Conservation (phyloP, 2,329 filamentous ascomycete species). For the Calonectria hawksworthii region DNA sequence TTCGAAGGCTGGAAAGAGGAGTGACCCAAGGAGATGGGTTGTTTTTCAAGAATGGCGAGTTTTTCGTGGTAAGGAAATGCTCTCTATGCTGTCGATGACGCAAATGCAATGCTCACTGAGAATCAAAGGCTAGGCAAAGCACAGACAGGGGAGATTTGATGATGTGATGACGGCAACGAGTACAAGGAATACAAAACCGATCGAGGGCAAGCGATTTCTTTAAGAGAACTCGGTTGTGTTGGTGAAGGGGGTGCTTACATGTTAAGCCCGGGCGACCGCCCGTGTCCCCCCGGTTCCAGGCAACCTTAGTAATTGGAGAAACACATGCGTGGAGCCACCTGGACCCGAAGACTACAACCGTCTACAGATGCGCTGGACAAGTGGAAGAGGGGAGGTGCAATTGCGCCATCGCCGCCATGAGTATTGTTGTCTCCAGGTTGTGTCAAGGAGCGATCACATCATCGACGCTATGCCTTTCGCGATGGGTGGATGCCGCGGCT, state of each 20-base stretch:
- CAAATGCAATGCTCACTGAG: slow-evolving; percentile 42
- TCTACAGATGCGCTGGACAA: slow-evolving; percentile 37
- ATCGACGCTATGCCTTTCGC: slow-evolving; percentile 66
- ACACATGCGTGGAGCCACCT: slow-evolving; percentile 38
- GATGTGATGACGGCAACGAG: slow-evolving; percentile 37
- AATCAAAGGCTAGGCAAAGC: slow-evolving; percentile 35
- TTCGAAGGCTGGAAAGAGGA: slow-evolving; percentile 35
- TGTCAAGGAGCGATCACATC: slow-evolving; percentile 62
- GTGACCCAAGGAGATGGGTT: slow-evolving; percentile 32
- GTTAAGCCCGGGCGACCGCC: slow-evolving; percentile 47
- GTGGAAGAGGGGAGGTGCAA: slow-evolving; percentile 47
- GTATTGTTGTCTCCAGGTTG: slow-evolving; percentile 46
- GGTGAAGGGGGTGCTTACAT: slow-evolving; percentile 42
- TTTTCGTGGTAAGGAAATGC: slow-evolving; percentile 16
- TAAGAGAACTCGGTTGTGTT: slow-evolving; percentile 39
- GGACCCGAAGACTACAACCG: slow-evolving; percentile 32
- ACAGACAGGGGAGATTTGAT: slow-evolving; percentile 31
- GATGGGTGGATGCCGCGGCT: slow-evolving; percentile 50
- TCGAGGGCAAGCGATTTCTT: slow-evolving; percentile 46
- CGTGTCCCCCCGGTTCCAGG: slow-evolving; percentile 38
- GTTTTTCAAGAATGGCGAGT: slow-evolving; percentile 6
- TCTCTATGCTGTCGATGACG: slow-evolving; percentile 38
- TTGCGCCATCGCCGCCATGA: slow-evolving; percentile 55
- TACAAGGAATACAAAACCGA: slow-evolving; percentile 36
- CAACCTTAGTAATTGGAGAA: slow-evolving; percentile 45